A percentile compares a stretch with the other conserved stretches of the same genome.
Evolutionary conservation across 495 filamentous ascomycete genomes (phyloP).

Genomic region (Rusavskia elegans): DNA sequence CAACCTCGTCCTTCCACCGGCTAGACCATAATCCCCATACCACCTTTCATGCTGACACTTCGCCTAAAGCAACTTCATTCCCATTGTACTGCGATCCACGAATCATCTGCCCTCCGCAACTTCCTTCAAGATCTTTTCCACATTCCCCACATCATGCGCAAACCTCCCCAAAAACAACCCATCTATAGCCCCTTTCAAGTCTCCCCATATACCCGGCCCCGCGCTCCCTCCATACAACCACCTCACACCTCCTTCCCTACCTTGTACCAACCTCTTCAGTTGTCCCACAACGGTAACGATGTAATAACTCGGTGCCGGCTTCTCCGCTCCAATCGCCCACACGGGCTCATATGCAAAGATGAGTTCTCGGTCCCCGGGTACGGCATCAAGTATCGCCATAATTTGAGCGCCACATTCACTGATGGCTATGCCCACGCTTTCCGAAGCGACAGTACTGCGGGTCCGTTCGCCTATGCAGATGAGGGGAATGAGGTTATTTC

Average conservation of each 20-base stretch:
- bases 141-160: constrained; percentile 54
- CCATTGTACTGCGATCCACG: no score
- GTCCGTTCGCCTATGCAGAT: constrained; percentile 62
- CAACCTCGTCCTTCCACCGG: no score
- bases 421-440: constrained; percentile 41
- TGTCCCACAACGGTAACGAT: constrained; percentile 52
- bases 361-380: constrained; percentile 46
- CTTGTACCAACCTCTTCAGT: constrained; percentile 30
- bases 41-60: no score
- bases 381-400: constrained; percentile 36
- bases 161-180: constrained; percentile 73
- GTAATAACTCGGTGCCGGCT: constrained; percentile 57
- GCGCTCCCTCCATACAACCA: constrained; percentile 73
- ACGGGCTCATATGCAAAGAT: constrained; percentile 80
- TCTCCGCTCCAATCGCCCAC: constrained; percentile 66
- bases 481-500: constrained; percentile 58
- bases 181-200: constrained; percentile 52
- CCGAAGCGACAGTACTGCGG: constrained; percentile 28
- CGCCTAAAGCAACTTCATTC: no score
- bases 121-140: constrained; percentile 52
- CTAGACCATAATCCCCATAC: no score
- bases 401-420: constrained; percentile 51
- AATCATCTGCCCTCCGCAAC: constrained; percentile 28
- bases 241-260: constrained; percentile 32
- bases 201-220: constrained; percentile 55